Conservation (phyloP, 208 protist species). For the Crithidia sp. region DNA sequence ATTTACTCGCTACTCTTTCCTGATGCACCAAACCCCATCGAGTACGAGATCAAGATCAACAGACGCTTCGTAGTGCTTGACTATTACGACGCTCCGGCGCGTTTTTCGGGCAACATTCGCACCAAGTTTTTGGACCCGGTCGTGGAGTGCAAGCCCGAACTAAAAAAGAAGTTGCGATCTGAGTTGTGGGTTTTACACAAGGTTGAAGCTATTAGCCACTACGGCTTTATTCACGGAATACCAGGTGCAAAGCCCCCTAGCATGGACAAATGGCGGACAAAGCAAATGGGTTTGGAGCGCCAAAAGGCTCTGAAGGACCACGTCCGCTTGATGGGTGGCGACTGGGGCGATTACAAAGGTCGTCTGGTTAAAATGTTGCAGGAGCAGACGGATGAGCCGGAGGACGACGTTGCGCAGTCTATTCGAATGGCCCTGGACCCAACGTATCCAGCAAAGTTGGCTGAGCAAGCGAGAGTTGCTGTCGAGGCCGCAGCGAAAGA, state of each 20-base stretch:
- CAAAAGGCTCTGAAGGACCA: conserved; percentile 55
- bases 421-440: conserved; percentile 87
- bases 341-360: conserved; percentile 87
- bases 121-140: conserved; percentile 33
- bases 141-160: conserved; percentile 23
- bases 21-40: conserved; percentile 72
- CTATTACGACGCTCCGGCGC: conserved; percentile 86
- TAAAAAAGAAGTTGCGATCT: conserved; percentile 63
- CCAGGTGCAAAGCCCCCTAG: conserved; percentile 77
- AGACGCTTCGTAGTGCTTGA: conserved; percentile 90
- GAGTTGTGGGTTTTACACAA: conserved; percentile 91
- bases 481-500: conserved; percentile 49
- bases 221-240: conserved; percentile 87
- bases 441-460: conserved; percentile 73
- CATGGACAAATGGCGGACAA: conserved; percentile 33
- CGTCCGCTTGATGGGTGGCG: conserved; percentile 76
- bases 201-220: conserved; percentile 70
- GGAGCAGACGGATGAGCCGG: conserved; percentile 71
- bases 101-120: conserved; percentile 37
- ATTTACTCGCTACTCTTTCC: conserved; percentile 73
- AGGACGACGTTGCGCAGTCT: conserved; percentile 84
- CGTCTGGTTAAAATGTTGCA: conserved; percentile 76
- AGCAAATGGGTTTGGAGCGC: conserved; percentile 23
- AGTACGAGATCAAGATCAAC: conserved; percentile 91
- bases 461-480: conserved; percentile 43